A percentile compares a stretch with the other conserved stretches of the same genome.
phyloP scores from a whole-genome alignment of 345 rosid genomes.

The Anastatica hierochuntica region DNA sequence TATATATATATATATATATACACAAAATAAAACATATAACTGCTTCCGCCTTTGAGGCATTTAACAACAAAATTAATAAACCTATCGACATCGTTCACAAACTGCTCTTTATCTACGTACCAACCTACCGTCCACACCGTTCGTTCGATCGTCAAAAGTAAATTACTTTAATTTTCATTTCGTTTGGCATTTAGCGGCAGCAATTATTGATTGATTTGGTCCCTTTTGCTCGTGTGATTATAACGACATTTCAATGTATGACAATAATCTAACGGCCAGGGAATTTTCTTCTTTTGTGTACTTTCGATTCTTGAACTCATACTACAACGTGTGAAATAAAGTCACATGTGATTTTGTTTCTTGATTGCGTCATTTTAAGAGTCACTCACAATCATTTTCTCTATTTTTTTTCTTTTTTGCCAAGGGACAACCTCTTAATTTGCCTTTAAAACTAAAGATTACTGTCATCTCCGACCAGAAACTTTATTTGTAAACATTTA shows the following conservation, averaged over 20 bases:
- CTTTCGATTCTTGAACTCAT: background rate
- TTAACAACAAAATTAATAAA: background rate
- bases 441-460: too few species aligned
- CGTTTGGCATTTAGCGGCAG: slow-evolving; percentile 15
- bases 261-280: slow-evolving; percentile 21
- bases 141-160: too few species aligned
- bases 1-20: too few species aligned
- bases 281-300: slow-evolving; percentile 1
- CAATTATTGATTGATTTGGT: slow-evolving; percentile 6
- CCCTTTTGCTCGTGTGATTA: slow-evolving; percentile 18
- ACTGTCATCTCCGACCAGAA: too few species aligned
- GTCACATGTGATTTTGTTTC: slow-evolving; percentile 12
- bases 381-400: background rate
- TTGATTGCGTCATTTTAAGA: background rate
- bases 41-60: background rate
- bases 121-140: too few species aligned
- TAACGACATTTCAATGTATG: slow-evolving; percentile 3
- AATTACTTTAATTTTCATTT: too few species aligned
- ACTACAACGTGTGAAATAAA: slow-evolving; percentile 15
- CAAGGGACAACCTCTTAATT: too few species aligned
- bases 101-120: too few species aligned
- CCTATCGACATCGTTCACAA: too few species aligned
- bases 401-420: background rate
- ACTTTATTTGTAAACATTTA: too few species aligned
- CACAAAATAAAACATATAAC: too few species aligned